Evolutionary conservation across 192 early-diverging fungal genomes (phyloP), one percentile per base, ranked within the genome.

Genomic region (Backusella sp.): DNA sequence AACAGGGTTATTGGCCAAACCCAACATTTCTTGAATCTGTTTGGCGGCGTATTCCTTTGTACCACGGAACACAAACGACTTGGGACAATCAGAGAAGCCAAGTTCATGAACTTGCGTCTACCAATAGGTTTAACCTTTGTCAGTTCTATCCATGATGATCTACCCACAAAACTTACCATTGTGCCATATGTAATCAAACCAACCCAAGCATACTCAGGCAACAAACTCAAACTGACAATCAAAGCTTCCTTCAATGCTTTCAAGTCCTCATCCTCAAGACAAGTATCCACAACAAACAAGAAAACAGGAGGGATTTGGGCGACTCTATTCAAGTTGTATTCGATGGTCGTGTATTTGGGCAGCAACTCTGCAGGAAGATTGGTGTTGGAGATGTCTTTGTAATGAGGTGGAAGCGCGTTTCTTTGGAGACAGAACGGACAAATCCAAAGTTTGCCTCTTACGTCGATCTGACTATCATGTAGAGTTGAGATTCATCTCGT

Each of bases 111-210:
- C 92, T 86, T 99, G 97, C 62, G 92, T 86, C 94, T 92, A 32
- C 32, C 32, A 81, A 15, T 52, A 14, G 15, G 15, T 52, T 14
- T 14, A 19, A 19, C 32, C 32, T 32, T 32, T 2, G n/a, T 19
- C 2, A 19, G 46, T 19, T 19, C 14, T 19, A 15, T 52, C 19
- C 19, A 6, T 52, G 32, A n/a, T 52, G 32, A 11, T 53, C 6
- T 6, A 2, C 17, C 21, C 1, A 17, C 1, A 17, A 2, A 4
- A 2, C 74, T 70, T 87, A 96, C 96, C 96, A 98, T 99, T 4
- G 96, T 98, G n/a, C 98, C 98, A 84, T 88, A 99, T 32, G 98
- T 98, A 65, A 99, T 94, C 73, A 99, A 86, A 44, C 98, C 98
- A 39, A 99, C 96, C 74, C 96, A 90, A 23, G 98, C 94, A 72